phyloP scores from a whole-genome alignment of 441 rosid species.

The Metrosideros polymorpha region DNA sequence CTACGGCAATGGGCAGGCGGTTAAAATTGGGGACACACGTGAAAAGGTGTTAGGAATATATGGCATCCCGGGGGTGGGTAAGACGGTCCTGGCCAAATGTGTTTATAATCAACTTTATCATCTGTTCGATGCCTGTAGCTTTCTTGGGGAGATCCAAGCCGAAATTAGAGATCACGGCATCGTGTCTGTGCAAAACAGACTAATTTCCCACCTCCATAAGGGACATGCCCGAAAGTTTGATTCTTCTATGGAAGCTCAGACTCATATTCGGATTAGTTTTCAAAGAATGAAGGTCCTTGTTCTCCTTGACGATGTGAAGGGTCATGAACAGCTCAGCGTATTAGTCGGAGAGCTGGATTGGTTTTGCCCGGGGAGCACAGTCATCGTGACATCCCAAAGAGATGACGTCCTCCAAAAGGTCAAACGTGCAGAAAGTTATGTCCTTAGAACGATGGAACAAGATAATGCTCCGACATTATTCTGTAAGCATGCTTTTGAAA shows the following conservation, averaged over 20 bases:
- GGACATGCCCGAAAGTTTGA: fast-evolving
- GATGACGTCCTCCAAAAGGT: fast-evolving
- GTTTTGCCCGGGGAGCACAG: fast-evolving
- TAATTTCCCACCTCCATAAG: fast-evolving
- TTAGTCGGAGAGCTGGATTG: neutral
- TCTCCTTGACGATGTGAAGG: neutral
- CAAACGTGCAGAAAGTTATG: fast-evolving
- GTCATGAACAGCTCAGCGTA: fast-evolving
- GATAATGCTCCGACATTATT: neutral
- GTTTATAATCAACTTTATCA: neutral
- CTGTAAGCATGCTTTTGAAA: neutral
- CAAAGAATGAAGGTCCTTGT: fast-evolving
- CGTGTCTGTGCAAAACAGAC: fast-evolving
- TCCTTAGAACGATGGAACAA: fast-evolving
- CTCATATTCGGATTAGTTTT: fast-evolving
- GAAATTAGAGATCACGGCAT: fast-evolving
- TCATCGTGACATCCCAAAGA: neutral
- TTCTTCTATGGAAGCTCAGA: fast-evolving
- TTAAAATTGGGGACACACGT: fast-evolving
- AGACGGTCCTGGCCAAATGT: neutral
- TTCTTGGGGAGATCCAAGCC: neutral
- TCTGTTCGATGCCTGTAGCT: neutral
- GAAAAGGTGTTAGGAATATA: neutral
- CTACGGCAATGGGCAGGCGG: neutral
- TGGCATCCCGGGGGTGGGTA: neutral